Evolutionary conservation across 148 eudicot genomes (phyloP), one percentile per base, ranked within the genome.

Genomic region (Vaccinium corymbosum): DNA sequence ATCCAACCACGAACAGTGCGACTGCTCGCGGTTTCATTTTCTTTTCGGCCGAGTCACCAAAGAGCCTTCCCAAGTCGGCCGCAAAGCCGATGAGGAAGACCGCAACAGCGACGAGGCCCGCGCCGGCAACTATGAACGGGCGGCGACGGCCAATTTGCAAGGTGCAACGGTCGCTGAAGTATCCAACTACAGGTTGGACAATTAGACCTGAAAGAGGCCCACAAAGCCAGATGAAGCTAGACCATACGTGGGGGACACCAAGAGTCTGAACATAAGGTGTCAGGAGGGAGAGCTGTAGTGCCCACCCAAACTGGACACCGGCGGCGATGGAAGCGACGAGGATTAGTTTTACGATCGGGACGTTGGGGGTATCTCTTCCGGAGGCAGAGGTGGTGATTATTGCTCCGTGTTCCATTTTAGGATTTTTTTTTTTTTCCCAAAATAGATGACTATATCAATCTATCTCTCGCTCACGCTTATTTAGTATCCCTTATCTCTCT

Each of bases 271-370:
- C 91, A 66, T 95, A 94, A 0, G 98, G 98, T 10, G 97, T 95
- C 12, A 95, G 57, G 0, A 95, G 86, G 0, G 95, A 95, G 17
- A 95, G 91, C 83, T 95, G 97, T 2, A 95, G 83, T 0, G 98
- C 97, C 98, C 97, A 95, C 1, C 94, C 97, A 79, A 95, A 95
- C 57, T 94, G 93, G 1, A 94, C 89, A 0, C 98, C 97, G 27
- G 95, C 94, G 16, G 93, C 98, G 1, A 94, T 93, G 1, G 94
- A 82, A 0, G 98, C 91, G 38, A 94, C 93, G 1, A 81, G 51
- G 8, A 93, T 62, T 6, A 87, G 59, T 64, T 91, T 88, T 25
- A 0, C 4, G 66, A 61, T 4, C 11, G 66, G 27, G 66, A 61
- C 66, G 66, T 20, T n/a, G 66, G 66, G 66, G 20, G 66, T 6